Evolutionary conservation across 2,329 filamentous ascomycete species (phyloP).

Genomic region (Dothideomycetidae sp.): DNA sequence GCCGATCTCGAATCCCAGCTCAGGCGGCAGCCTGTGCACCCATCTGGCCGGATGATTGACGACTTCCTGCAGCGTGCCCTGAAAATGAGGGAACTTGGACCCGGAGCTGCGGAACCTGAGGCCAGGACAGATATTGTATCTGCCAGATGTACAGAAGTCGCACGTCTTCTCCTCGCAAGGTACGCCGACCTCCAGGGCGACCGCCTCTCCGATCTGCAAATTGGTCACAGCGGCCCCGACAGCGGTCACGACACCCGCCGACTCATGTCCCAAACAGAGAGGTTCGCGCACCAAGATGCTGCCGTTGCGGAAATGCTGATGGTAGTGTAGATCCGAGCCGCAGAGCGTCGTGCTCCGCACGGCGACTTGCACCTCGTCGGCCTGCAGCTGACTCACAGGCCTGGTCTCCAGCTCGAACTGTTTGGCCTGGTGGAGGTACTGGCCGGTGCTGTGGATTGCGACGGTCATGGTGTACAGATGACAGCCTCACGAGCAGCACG

Average conservation of each 20-base stretch:
- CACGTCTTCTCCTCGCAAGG: conserved; percentile 21
- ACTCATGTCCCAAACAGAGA: conserved; percentile 8
- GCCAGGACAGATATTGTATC: conserved; percentile 19
- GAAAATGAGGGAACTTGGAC: conserved; percentile 17
- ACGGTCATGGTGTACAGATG: no score
- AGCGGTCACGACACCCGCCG: conserved; percentile 7
- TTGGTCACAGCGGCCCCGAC: conserved; percentile 2
- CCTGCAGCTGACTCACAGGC: no score
- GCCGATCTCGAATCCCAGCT: no score
- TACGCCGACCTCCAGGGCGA: conserved; percentile 22
- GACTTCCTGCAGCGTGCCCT: conserved; percentile 20
- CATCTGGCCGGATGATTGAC: conserved; percentile 21
- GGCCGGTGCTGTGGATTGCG: no score
- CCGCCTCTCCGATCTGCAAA: conserved; percentile 16
- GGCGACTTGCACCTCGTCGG: conserved; percentile 1
- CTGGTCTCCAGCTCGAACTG: no score
- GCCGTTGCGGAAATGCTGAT: conserved; percentile 5
- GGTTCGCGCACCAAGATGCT: conserved; percentile 2
- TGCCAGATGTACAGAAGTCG: conserved; percentile 18
- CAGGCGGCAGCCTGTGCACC: no score
- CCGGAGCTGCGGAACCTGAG: conserved; percentile 22
- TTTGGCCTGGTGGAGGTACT: no score
- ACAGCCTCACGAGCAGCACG: no score
- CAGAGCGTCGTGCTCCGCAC: conserved; percentile 3
- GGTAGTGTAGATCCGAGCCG: conserved; percentile 10